Evolutionary conservation across 257 asterid species (phyloP).

Genomic region (Petunia secreta): DNA sequence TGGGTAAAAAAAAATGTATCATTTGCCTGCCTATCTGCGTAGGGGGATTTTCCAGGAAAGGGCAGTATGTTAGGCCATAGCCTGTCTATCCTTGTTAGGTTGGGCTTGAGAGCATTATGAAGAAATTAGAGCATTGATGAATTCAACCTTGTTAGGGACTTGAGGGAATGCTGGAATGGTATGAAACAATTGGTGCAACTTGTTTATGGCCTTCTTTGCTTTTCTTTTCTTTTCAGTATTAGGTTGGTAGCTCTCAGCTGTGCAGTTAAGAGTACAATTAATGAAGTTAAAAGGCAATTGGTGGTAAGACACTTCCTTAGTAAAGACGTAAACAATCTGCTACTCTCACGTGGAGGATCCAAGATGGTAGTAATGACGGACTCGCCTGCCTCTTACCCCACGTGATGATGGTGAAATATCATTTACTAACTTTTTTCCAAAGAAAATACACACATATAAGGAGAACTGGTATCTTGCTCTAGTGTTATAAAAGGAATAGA

Average conservation of each 20-base stretch:
- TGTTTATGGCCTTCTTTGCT: no score
- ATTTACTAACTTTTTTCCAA: not conserved
- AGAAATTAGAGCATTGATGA: not conserved
- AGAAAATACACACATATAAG: not conserved
- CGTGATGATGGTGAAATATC: not conserved
- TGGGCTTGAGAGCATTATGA: not conserved
- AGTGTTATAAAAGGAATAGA: no score
- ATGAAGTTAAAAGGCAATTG: slow-evolving; percentile 13
- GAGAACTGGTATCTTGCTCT: not conserved
- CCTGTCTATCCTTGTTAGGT: no score
- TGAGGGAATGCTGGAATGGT: not conserved
- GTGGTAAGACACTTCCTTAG: not conserved
- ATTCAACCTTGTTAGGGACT: no score
- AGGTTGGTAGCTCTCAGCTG: not conserved
- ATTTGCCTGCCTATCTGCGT: not conserved
- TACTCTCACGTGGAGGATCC: slow-evolving; percentile 20
- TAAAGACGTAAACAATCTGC: not conserved
- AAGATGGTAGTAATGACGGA: not conserved
- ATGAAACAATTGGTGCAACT: not conserved
- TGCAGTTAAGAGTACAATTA: not conserved
- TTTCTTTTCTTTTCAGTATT: not conserved
- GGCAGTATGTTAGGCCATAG: not conserved
- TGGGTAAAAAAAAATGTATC: not conserved
- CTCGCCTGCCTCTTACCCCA: not conserved
- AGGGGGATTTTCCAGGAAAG: not conserved